phyloP scores from a whole-genome alignment of 2,329 filamentous ascomycete species.

The Phialophora tarda region DNA sequence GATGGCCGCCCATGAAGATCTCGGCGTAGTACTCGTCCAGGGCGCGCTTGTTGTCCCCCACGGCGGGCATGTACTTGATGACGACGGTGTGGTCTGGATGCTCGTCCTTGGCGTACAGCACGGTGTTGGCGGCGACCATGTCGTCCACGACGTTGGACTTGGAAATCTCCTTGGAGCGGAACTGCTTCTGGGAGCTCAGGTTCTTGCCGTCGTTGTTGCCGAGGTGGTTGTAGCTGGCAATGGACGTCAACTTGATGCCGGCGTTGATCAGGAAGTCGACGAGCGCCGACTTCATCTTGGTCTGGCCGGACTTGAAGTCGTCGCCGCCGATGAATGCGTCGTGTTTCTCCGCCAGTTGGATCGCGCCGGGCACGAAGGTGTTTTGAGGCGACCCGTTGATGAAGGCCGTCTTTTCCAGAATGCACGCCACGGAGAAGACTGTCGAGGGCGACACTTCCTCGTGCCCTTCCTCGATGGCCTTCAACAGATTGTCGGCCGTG shows the following conservation, averaged over 20 bases:
- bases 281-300: constrained; percentile 99
- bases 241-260: constrained; percentile 97
- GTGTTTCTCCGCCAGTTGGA: constrained; percentile 86
- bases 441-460: constrained; percentile 93
- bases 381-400: constrained; percentile 99
- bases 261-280: constrained; percentile 99
- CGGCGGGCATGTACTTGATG: constrained; percentile 99
- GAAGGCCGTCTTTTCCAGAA: constrained; percentile 87
- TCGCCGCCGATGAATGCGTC: constrained; percentile 93
- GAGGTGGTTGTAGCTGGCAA: constrained; percentile 98
- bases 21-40: constrained; percentile 99
- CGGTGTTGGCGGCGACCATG: constrained; percentile 94
- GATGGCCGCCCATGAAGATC: constrained; percentile 98
- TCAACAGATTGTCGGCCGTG: constrained; percentile 90
- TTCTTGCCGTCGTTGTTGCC: constrained; percentile 99
- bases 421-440: constrained; percentile 91
- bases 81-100: constrained; percentile 98
- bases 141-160: constrained; percentile 99
- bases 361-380: constrained; percentile 93
- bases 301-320: constrained; percentile 99
- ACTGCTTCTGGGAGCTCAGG: constrained; percentile 94
- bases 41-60: constrained; percentile 98
- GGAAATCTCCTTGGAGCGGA: constrained; percentile 99
- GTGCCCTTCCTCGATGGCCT: constrained; percentile 84
- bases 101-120: constrained; percentile 89